These are phyloP conservation scores for Mytilinidion resinicola DNA, from an alignment of 495 filamentous ascomycete genomes.

Conservation along the genomic window DNA sequence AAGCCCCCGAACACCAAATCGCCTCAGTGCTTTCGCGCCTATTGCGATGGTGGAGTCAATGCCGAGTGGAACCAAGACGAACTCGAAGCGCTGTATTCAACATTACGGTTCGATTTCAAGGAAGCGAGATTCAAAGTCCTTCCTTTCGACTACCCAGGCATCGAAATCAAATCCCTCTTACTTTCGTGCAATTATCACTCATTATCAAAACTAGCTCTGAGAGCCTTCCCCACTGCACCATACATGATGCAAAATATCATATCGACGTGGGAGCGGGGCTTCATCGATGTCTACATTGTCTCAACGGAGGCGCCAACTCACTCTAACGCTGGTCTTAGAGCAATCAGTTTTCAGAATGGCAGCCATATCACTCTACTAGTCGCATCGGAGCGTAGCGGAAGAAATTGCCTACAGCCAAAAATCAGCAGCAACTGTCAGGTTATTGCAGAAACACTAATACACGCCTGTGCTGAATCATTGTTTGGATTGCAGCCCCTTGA, in stretches of 20 bases:
- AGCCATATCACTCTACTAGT: constrained; percentile 40
- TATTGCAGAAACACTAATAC: constrained; percentile 52
- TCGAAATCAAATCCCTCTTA: constrained; percentile 44
- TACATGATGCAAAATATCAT: constrained; percentile 40
- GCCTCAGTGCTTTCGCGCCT: constrained; percentile 20
- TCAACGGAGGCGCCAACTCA: constrained; percentile 34
- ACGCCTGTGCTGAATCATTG: constrained; percentile 46
- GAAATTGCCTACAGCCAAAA: constrained; percentile 36
- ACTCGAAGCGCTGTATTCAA: constrained; percentile 43
- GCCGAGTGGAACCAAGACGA: constrained; percentile 39
- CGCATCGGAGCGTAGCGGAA: constrained; percentile 36
- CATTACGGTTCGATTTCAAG: constrained; percentile 28
- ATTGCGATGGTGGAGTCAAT: constrained; percentile 15
- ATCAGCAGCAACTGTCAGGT: constrained; percentile 43
- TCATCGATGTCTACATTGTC: constrained; percentile 45
- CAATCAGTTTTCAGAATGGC: constrained; percentile 42
- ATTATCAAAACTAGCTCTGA: constrained; percentile 28
- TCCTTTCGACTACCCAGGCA: constrained; percentile 43
- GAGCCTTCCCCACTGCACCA: constrained; percentile 44
- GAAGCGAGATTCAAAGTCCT: constrained; percentile 39
- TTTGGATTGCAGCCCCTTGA: constrained; percentile 48
- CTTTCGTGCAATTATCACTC: constrained; percentile 35
- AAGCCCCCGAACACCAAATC: constrained; percentile 22
- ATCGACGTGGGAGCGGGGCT: constrained; percentile 39
- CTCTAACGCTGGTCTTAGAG: constrained; percentile 41